phyloP scores from a whole-genome alignment of 163 green algal genomes.

The Scenedesmus sp. region DNA sequence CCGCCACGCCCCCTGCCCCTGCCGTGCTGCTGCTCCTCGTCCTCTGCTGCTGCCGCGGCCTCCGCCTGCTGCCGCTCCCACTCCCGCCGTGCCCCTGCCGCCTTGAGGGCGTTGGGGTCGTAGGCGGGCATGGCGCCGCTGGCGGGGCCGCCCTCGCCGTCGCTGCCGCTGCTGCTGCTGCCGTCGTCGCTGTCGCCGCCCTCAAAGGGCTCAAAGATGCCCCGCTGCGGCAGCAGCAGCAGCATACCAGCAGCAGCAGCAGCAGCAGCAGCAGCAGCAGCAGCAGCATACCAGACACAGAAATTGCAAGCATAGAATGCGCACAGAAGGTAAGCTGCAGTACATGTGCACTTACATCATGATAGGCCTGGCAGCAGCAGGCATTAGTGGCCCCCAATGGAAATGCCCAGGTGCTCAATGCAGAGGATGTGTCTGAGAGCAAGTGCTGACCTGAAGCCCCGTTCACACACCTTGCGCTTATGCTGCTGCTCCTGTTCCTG shows the following conservation, averaged over 20 bases:
- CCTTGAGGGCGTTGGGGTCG: background rate
- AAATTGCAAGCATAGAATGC: no score
- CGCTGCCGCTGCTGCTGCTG: slow-evolving; percentile 38
- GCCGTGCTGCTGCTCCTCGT: slow-evolving; percentile 18
- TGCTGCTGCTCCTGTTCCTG: background rate
- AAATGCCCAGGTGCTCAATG: no score
- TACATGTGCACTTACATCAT: no score
- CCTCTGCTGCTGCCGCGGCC: slow-evolving; percentile 36
- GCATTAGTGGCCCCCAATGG: no score
- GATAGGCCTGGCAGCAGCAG: no score
- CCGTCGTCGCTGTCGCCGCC: slow-evolving; percentile 4
- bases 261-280: background rate
- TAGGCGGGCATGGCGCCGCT: background rate
- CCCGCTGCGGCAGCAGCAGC: background rate
- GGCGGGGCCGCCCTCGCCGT: background rate
- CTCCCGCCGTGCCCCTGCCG: background rate
- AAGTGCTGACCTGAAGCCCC: background rate
- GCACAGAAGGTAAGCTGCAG: no score
- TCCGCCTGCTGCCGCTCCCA: slow-evolving; percentile 8
- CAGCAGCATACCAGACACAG: no score
- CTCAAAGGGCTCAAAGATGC: slow-evolving; percentile 26
- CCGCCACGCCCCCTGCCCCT: background rate
- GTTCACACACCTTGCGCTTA: background rate
- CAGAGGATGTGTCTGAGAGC: no score
- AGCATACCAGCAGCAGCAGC: background rate